These are phyloP conservation scores for Mycena floridula DNA, from an alignment of 768 basidiomycete genomes.

Conservation along the genomic window DNA sequence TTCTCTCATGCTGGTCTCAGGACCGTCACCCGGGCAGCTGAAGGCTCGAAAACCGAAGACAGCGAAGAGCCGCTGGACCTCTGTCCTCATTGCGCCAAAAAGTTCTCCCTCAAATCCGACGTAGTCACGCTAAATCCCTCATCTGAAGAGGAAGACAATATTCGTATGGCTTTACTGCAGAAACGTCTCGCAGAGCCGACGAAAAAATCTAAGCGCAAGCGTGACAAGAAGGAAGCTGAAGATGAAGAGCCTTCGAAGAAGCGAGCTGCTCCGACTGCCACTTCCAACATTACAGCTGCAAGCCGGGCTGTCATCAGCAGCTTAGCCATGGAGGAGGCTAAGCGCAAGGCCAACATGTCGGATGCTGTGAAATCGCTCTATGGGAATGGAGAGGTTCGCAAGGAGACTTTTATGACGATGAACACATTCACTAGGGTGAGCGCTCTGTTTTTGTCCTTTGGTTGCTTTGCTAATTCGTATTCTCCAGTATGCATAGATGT, in stretches of 20 bases:
- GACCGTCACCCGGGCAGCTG: conserved; percentile 42
- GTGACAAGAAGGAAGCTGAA: conserved; percentile 24
- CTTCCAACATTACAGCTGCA: conserved; percentile 48
- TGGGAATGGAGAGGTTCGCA: conserved; percentile 46
- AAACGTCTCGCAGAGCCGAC: conserved; percentile 50
- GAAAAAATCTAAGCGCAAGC: conserved; percentile 63
- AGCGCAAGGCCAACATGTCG: conserved; percentile 80
- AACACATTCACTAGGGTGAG: conserved; percentile 88
- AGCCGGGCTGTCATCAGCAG: conserved; percentile 65
- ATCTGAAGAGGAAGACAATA: conserved; percentile 54
- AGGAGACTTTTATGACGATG: conserved; percentile 88
- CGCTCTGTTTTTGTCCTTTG: too few relatives aligned
- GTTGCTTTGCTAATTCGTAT: too few relatives aligned
- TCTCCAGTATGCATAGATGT: too few relatives aligned
- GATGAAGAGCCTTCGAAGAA: conserved; percentile 40
- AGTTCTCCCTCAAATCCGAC: conserved; percentile 54
- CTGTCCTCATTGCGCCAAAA: conserved; percentile 74
- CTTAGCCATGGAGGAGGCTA: conserved; percentile 75
- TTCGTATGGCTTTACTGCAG: conserved; percentile 51
- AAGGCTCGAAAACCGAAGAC: conserved; percentile 11
- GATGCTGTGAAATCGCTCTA: conserved; percentile 84
- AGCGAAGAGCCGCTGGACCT: conserved; percentile 39
- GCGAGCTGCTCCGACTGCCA: conserved; percentile 39
- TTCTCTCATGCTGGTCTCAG: conserved; percentile 83
- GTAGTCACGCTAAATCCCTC: conserved; percentile 65